Evolutionary conservation across 306 rosid genomes (phyloP).

Genomic region (Urtica urens): DNA sequence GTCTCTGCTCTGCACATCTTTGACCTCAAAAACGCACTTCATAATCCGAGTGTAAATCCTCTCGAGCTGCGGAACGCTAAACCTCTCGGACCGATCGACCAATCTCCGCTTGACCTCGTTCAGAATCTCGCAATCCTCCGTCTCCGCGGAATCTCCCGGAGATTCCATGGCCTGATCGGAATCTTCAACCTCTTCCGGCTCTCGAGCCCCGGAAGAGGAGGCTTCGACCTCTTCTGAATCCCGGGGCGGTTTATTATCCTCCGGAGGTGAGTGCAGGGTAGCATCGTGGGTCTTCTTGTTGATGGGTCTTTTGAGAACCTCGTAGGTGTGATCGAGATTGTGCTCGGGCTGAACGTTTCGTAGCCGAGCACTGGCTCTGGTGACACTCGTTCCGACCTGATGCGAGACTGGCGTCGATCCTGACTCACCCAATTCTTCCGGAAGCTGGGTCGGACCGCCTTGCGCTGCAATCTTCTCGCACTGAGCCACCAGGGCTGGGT

Average conservation of each 20-base stretch:
- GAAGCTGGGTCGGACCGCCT: constrained; percentile 72
- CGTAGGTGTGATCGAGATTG: constrained; percentile 60
- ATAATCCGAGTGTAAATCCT: constrained; percentile 74
- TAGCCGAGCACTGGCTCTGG: constrained; percentile 79
- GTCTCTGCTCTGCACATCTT: constrained; percentile 27
- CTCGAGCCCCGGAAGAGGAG: constrained; percentile 20
- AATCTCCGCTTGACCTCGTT: constrained; percentile 40
- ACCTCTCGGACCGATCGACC: constrained; percentile 44
- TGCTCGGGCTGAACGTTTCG: constrained; percentile 79
- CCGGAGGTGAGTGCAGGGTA: constrained; percentile 24
- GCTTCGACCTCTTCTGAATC: constrained; percentile 33
- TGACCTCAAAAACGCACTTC: constrained; percentile 73
- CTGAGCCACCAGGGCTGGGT: constrained; percentile 69
- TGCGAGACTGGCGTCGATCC: constrained; percentile 41
- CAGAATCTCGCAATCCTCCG: constrained; percentile 40
- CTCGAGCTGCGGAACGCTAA: constrained; percentile 74
- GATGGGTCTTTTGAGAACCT: constrained; percentile 47
- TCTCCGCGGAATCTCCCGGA: constrained; percentile 22
- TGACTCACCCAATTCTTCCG: constrained; percentile 47
- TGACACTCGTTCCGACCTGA: constrained; percentile 57
- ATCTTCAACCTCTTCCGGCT: constrained; percentile 26
- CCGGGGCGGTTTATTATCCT: constrained; percentile 34
- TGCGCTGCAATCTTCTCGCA: constrained; percentile 83
- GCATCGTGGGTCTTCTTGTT: constrained; percentile 55
- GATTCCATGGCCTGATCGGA: constrained; percentile 18